Evolutionary conservation across 78 protist species (phyloP), one percentile per base, ranked within the genome.

Genomic region (Acrasis kona): DNA sequence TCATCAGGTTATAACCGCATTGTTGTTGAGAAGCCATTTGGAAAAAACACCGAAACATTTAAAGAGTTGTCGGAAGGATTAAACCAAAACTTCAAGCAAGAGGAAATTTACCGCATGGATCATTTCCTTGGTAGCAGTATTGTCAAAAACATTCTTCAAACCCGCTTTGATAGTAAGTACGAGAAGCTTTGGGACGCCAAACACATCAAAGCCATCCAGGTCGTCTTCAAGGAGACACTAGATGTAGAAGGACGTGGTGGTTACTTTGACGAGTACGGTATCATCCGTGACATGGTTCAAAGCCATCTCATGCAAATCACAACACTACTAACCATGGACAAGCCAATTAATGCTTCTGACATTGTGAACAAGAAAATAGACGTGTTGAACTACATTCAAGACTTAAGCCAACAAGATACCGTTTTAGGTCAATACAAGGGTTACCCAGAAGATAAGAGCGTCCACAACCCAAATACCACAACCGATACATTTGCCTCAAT

Each of bases 1-100:
- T 10, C 27, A 74, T 80, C 74, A 32, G 30, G 28, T 29, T 8
- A n/a, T 6, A 78, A 68, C 39, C 80, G 93, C 29, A 74, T 94
- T 34, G 80, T 94, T 27, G 76, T 95, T 2, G 98, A 95, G 61
- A 95, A 95, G 80, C 98, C 98, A 34, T 95, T 95, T 72, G 98
- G 98, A 6, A 38, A 72, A 9, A 93, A 92, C 74, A 39, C 76
- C 35, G 86, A 39, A 34, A 10, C 78, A 8, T 77, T 86, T 36
- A 39, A 74, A n/a, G 81, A 70, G 31, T 78, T 95, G 64, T 19
- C 70, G 12, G 12, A 72, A n/a, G 78, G 41, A 32, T 76, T 93
- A 19, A 41, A 70, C 40, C n/a, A n/a, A n/a, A n/a, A n/a, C n/a
- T n/a, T n/a, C n/a, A n/a, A n/a, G n/a, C n/a, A n/a, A n/a, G n/a